Conservation (phyloP, 129 eudicot species). For the Chrysanthemum lavandulifolium region DNA sequence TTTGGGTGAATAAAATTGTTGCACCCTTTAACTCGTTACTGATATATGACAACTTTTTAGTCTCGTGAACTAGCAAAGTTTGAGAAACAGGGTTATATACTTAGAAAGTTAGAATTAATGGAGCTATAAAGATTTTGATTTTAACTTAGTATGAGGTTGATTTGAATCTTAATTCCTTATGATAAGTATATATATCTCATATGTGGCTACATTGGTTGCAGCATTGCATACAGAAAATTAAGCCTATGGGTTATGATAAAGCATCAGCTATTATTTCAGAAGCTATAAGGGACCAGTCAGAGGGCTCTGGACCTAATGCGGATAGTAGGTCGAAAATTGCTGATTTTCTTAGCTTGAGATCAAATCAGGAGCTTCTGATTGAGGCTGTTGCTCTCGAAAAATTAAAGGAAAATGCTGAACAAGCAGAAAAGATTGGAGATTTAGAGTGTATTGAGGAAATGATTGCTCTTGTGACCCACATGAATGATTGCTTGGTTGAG, state of each 20-base stretch:
- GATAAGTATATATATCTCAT: neutral
- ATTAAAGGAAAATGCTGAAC: conserved; percentile 86
- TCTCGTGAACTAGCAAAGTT: too few species aligned
- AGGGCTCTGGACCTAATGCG: conserved; percentile 65
- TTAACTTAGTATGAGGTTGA: neutral
- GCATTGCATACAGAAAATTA: conserved; percentile 68
- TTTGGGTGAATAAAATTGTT: too few species aligned
- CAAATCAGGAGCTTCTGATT: conserved; percentile 85
- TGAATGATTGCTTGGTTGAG: conserved; percentile 67
- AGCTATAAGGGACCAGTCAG: conserved; percentile 65
- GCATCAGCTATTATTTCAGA: conserved; percentile 48
- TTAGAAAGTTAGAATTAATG: neutral
- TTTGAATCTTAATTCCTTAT: neutral
- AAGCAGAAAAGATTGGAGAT: conserved; percentile 76
- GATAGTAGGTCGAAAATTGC: conserved; percentile 62
- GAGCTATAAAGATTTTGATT: neutral
- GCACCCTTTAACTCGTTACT: too few species aligned
- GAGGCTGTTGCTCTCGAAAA: conserved; percentile 99
- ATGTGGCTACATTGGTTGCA: conserved; percentile 35
- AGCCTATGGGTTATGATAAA: conserved; percentile 51
- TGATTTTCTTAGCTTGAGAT: conserved; percentile 66
- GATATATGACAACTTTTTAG: too few species aligned
- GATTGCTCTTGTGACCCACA: conserved; percentile 67
- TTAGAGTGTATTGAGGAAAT: conserved; percentile 74
- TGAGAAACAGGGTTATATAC: too few species aligned